These are phyloP conservation scores for Ascoidea asiatica DNA, from an alignment of 805 yeast genomes.

Conservation along the genomic window DNA sequence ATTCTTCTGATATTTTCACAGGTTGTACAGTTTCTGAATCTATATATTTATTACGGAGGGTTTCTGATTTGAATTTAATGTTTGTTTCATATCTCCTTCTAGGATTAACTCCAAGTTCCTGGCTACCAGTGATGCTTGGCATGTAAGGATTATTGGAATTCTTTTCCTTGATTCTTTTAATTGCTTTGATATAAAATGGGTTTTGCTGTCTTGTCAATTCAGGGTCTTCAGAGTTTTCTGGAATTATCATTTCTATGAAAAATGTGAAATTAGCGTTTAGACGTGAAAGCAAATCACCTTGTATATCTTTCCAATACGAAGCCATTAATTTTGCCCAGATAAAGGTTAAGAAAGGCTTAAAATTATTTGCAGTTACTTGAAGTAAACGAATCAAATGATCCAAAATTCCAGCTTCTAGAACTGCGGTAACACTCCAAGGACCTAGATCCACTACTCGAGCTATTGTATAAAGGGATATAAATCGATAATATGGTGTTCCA, in stretches of 20 bases:
- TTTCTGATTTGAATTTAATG: too few species aligned
- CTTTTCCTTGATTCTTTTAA: too few species aligned
- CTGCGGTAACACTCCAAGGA: conserved; percentile 93
- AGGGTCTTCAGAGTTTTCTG: conserved; percentile 13
- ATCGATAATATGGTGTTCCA: conserved; percentile 85
- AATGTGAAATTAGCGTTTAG: conserved; percentile 16
- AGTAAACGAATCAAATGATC: conserved; percentile 84
- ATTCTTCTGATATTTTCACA: background rate
- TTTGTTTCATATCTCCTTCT: background rate
- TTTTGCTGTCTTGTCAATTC: background rate
- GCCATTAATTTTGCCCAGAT: conserved; percentile 98
- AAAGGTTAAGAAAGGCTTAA: conserved; percentile 86
- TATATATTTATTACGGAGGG: too few species aligned
- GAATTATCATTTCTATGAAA: conserved; percentile 66
- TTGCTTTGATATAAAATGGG: background rate
- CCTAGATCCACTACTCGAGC: conserved; percentile 87
- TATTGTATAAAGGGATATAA: conserved; percentile 72
- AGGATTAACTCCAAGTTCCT: background rate
- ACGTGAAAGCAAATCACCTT: conserved; percentile 51
- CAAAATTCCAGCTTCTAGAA: conserved; percentile 87
- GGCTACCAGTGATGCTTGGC: too few species aligned
- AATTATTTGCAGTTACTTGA: conserved; percentile 90
- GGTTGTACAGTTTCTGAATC: background rate
- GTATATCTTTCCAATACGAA: conserved; percentile 80
- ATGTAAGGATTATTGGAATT: too few species aligned